Evolutionary conservation across 1,284 basidiomycete species (phyloP).

Genomic region (Agroathelia rolfsii): DNA sequence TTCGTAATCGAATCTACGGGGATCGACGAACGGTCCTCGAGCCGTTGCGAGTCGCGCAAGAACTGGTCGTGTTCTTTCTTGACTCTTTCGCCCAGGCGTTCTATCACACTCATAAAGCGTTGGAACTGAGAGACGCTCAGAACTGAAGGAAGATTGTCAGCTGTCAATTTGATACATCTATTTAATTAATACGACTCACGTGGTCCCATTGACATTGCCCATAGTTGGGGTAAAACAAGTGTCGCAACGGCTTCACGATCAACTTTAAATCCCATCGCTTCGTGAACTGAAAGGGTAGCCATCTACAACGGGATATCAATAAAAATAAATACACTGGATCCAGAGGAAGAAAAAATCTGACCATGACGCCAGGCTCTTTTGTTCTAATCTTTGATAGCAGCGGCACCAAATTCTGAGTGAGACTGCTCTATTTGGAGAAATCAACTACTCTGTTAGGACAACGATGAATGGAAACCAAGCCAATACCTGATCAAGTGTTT

Average conservation of each 20-base stretch:
- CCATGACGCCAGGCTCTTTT: conserved; percentile 87
- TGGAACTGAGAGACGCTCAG: conserved; percentile 87
- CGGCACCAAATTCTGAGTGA: conserved; percentile 94
- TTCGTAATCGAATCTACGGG: conserved; percentile 23
- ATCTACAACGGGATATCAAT: conserved; percentile 37
- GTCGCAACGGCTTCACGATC: conserved; percentile 93
- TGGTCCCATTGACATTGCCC: conserved; percentile 96
- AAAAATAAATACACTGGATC: conserved; percentile 1
- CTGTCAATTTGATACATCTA: conserved; percentile 5
- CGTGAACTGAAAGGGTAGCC: conserved; percentile 89
- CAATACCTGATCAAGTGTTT: conserved; percentile 82
- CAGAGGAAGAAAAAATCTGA: conserved; percentile 23
- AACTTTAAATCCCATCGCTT: conserved; percentile 93
- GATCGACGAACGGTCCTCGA: conserved; percentile 64
- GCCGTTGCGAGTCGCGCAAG: conserved; percentile 71
- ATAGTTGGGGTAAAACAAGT: conserved; percentile 86
- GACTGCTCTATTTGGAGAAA: conserved; percentile 47
- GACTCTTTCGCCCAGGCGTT: conserved; percentile 67
- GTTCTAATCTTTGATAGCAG: conserved; percentile 91
- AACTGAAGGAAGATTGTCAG: conserved; percentile 33
- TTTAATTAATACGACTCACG: conserved; percentile 35
- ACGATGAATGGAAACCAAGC: conserved; percentile 1
- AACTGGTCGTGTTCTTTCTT: conserved; percentile 81
- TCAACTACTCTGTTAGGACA: conserved; percentile 6
- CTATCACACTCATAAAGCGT: conserved; percentile 78